Evolutionary conservation across 768 basidiomycete genomes (phyloP).

Genomic region (Suillus luteus): DNA sequence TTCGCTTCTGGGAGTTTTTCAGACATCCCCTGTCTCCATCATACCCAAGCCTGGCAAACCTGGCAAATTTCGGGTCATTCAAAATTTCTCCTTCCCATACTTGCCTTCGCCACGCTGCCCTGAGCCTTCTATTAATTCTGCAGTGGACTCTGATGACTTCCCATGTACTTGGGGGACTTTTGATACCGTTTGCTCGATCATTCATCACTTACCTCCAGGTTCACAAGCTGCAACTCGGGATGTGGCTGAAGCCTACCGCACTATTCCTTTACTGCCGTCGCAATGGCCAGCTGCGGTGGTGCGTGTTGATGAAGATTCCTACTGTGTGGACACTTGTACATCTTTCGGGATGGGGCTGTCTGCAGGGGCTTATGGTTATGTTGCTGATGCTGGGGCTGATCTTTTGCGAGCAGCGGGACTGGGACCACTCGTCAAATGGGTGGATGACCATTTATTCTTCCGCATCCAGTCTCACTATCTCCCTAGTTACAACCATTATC

Average conservation of each 20-base stretch:
- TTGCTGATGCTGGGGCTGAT: not conserved
- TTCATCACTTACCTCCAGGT: not conserved
- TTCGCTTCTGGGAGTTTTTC: not conserved
- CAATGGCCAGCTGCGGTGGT: not conserved
- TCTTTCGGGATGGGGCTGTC: not conserved
- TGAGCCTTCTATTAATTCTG: not conserved
- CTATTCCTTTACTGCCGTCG: not conserved
- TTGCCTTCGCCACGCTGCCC: not conserved
- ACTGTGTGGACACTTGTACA: not conserved
- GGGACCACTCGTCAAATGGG: not conserved
- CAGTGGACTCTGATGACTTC: not conserved
- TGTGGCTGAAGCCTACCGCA: not conserved
- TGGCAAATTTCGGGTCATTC: not conserved
- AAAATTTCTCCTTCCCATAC: not conserved
- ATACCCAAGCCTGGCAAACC: not conserved
- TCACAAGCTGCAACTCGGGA: not conserved
- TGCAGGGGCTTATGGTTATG: not conserved
- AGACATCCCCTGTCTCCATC: not conserved
- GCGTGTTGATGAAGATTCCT: fast-evolving
- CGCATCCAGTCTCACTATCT: not conserved
- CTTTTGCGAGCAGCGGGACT: not conserved
- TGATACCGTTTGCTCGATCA: not conserved
- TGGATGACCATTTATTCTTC: not conserved
- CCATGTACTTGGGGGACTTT: not conserved
- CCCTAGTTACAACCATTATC: not conserved